Evolutionary conservation across 2,329 filamentous ascomycete species (phyloP).

Genomic region (Mycosphaerella sp.): DNA sequence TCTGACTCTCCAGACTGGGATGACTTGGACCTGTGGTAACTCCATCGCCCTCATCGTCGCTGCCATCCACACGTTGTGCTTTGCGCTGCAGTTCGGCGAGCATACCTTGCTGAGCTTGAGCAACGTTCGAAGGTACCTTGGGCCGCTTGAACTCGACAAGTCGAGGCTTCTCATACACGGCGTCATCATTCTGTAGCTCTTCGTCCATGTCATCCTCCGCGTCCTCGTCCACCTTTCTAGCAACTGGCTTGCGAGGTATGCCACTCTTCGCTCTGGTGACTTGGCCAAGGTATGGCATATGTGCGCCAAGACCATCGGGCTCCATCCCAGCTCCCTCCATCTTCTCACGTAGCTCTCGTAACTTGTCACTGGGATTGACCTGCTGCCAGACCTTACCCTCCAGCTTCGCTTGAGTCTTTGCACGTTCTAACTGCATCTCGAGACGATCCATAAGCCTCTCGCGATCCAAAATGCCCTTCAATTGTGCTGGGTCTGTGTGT

Average conservation of each 20-base stretch:
- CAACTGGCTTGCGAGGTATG: slow-evolving; percentile 33
- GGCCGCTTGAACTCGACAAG: slow-evolving; percentile 74
- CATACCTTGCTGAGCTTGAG: slow-evolving; percentile 51
- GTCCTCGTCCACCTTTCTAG: slow-evolving; percentile 14
- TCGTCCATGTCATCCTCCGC: slow-evolving; percentile 34
- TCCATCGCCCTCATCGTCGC: slow-evolving; percentile 65
- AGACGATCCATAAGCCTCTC: slow-evolving; percentile 88
- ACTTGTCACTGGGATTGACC: slow-evolving; percentile 78
- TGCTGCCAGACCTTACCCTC: slow-evolving; percentile 87
- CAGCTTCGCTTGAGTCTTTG: slow-evolving; percentile 96
- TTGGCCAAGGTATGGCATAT: slow-evolving; percentile 61
- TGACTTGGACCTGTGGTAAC: slow-evolving; percentile 69
- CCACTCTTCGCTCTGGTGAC: slow-evolving; percentile 37
- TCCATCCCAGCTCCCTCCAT: slow-evolving; percentile 64
- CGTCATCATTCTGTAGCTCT: slow-evolving; percentile 50
- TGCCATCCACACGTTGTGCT: slow-evolving; percentile 65
- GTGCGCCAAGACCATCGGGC: slow-evolving; percentile 38
- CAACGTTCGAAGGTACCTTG: slow-evolving; percentile 54
- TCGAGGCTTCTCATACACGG: slow-evolving; percentile 70
- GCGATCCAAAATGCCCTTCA: slow-evolving; percentile 89
- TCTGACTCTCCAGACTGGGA: slow-evolving; percentile 64
- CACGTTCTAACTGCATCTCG: slow-evolving; percentile 90
- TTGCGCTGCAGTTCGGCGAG: slow-evolving; percentile 67
- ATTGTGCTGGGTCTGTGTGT: slow-evolving; percentile 63
- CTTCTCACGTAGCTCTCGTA: slow-evolving; percentile 85